phyloP scores from a whole-genome alignment of 2,329 filamentous ascomycete genomes.

The Pseudonectria buxi region DNA sequence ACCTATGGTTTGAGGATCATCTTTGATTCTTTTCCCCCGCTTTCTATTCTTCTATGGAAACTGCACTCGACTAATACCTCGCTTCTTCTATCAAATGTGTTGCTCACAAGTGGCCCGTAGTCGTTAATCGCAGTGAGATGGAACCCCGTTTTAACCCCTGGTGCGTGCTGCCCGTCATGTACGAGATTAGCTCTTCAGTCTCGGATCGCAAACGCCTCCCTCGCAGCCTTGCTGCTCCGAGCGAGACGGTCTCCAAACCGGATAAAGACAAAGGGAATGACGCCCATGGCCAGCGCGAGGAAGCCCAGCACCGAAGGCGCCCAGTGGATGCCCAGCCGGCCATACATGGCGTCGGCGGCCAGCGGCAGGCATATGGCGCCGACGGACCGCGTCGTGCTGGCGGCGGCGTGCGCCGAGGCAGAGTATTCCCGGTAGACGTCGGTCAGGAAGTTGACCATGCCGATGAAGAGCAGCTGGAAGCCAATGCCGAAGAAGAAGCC shows the following conservation, averaged over 20 bases:
- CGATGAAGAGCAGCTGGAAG: constrained; percentile 28
- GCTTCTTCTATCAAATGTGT: too few relatives aligned
- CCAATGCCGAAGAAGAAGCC: constrained; percentile 38
- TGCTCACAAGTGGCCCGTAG: too few relatives aligned
- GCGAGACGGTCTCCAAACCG: constrained; percentile 24
- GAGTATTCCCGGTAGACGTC: constrained; percentile 28
- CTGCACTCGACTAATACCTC: too few relatives aligned
- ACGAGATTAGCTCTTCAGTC: too few relatives aligned
- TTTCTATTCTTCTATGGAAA: too few relatives aligned
- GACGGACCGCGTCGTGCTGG: constrained; percentile 27
- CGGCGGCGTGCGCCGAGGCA: constrained; percentile 29
- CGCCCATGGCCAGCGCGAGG: constrained; percentile 23
- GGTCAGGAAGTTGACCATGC: constrained; percentile 29
- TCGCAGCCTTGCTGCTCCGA: constrained; percentile 20
- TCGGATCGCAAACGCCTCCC: constrained; percentile 15
- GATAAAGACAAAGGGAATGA: constrained; percentile 27
- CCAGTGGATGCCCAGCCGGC: constrained; percentile 27
- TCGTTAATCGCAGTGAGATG: too few relatives aligned
- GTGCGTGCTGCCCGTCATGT: too few relatives aligned
- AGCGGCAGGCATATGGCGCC: constrained; percentile 28
- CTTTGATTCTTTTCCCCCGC: too few relatives aligned
- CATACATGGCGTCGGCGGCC: constrained; percentile 27
- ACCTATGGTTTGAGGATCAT: too few relatives aligned
- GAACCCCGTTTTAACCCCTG: too few relatives aligned
- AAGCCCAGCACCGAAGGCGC: constrained; percentile 29